A percentile compares a stretch with the other conserved stretches of the same genome.
phyloP scores from a whole-genome alignment of 495 filamentous ascomycete species.

The Talaromyces nanjingensis region DNA sequence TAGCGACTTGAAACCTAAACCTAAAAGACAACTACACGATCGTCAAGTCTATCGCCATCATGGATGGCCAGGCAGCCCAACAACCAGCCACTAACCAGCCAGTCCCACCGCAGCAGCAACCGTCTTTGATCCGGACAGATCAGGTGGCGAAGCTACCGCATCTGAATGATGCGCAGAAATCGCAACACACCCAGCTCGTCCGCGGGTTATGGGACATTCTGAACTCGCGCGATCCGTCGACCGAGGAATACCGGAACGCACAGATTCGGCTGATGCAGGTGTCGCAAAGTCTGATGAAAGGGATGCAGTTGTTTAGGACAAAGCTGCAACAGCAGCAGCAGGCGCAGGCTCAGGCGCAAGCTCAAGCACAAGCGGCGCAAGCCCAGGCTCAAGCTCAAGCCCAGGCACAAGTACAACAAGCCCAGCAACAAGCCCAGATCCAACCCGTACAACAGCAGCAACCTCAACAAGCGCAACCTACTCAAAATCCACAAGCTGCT shows the following conservation, averaged over 20 bases:
- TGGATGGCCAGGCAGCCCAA: constrained; percentile 7
- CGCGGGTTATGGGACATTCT: constrained; percentile 53
- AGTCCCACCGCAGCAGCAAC: constrained; percentile 31
- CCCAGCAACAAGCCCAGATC: constrained; percentile 13
- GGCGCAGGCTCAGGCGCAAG: constrained; percentile 18
- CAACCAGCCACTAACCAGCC: constrained; percentile 25
- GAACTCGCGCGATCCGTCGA: constrained; percentile 48
- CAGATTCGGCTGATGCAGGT: constrained; percentile 59
- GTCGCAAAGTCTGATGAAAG: constrained; percentile 53
- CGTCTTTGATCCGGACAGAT: constrained; percentile 45
- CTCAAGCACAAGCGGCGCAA: constrained; percentile 16
- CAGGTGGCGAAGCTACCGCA: constrained; percentile 44
- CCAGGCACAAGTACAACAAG: constrained; percentile 22
- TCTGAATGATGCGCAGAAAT: constrained; percentile 53
- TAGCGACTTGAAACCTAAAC: not conserved
- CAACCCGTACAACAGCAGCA: constrained; percentile 18
- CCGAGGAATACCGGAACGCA: constrained; percentile 51
- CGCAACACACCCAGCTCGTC: constrained; percentile 59
- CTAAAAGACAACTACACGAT: not conserved
- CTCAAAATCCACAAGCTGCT: constrained; percentile 19
- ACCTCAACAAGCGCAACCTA: constrained; percentile 12
- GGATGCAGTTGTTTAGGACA: constrained; percentile 44
- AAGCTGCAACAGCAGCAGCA: constrained; percentile 35
- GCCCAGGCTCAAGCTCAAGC: constrained; percentile 21
- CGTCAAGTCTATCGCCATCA: not conserved